Conservation (phyloP, 352 stramenopile species). For the Globisporangium spinosum region DNA sequence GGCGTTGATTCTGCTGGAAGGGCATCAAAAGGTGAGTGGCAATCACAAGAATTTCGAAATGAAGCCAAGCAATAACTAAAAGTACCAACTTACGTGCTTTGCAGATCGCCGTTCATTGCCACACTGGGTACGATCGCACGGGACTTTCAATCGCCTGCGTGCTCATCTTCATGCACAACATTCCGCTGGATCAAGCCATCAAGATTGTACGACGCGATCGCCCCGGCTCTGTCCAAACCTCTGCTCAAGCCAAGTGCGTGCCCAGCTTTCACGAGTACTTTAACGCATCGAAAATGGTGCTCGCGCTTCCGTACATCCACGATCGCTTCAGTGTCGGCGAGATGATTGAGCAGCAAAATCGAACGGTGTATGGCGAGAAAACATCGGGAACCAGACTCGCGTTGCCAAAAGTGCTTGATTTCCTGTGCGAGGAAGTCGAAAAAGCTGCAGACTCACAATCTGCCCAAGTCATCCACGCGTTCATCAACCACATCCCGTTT, state of each 20-base stretch:
- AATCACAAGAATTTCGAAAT: background rate
- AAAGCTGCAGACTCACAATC: slow-evolving; percentile 19
- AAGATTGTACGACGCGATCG: slow-evolving; percentile 69
- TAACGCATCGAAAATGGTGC: slow-evolving; percentile 62
- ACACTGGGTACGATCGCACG: slow-evolving; percentile 86
- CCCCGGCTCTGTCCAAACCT: slow-evolving; percentile 75
- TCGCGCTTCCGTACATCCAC: slow-evolving; percentile 68
- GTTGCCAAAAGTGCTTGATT: slow-evolving; percentile 59
- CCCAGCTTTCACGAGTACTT: slow-evolving; percentile 74
- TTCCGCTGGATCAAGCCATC: slow-evolving; percentile 61
- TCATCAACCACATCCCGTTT: slow-evolving; percentile 21
- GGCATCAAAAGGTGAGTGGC: slow-evolving; percentile 43
- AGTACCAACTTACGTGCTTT: background rate
- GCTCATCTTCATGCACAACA: slow-evolving; percentile 82
- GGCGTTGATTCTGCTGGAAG: slow-evolving; percentile 63
- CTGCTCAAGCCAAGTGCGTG: slow-evolving; percentile 69
- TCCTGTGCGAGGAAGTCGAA: slow-evolving; percentile 55
- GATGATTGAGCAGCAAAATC: slow-evolving; percentile 70
- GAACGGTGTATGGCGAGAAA: slow-evolving; percentile 44
- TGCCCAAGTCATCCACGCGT: slow-evolving; percentile 19
- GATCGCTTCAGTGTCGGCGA: slow-evolving; percentile 64
- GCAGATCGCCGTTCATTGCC: slow-evolving; percentile 86
- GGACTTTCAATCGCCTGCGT: slow-evolving; percentile 85
- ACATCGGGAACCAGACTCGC: slow-evolving; percentile 20
- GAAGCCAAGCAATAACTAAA: background rate